phyloP scores from a whole-genome alignment of 768 basidiomycete genomes.

The Dictyophora rubrovolvata region DNA sequence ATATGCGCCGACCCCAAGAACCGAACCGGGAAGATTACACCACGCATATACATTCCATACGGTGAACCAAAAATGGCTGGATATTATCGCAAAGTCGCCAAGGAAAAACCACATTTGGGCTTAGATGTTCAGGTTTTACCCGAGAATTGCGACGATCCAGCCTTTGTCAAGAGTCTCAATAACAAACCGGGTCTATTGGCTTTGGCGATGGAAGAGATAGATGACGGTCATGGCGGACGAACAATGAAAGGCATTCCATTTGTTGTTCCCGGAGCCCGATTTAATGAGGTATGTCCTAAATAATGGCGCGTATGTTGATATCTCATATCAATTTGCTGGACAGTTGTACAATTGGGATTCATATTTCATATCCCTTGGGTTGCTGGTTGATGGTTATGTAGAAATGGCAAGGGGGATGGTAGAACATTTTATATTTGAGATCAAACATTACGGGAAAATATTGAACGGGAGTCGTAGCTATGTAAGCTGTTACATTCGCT shows the following conservation, averaged over 20 bases:
- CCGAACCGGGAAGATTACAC: constrained; percentile 78
- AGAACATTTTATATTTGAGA: constrained; percentile 98
- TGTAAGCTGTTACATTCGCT: constrained; percentile 15
- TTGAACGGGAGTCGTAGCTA: constrained; percentile 88
- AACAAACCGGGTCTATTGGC: constrained; percentile 90
- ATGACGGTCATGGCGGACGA: constrained; percentile 67
- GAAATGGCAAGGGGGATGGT: constrained; percentile 96
- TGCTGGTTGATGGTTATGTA: constrained; percentile 90
- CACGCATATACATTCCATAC: constrained; percentile 90
- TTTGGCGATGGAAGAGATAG: constrained; percentile 88
- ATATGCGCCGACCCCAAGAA: constrained; percentile 99
- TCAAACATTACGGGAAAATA: constrained; percentile 95
- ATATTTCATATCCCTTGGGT: constrained; percentile 87
- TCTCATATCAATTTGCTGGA: constrained; percentile 6
- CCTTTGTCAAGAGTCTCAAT: constrained; percentile 87
- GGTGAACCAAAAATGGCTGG: constrained; percentile 91
- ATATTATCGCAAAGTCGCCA: constrained; percentile 87
- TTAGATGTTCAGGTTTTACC: constrained; percentile 90
- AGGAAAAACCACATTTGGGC: constrained; percentile 87
- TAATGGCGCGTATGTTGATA: background rate
- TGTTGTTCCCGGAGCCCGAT: constrained; percentile 91
- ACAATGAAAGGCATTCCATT: constrained; percentile 91
- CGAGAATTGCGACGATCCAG: constrained; percentile 73
- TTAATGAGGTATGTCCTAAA: constrained; percentile 64
- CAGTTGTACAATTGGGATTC: constrained; percentile 94